Evolutionary conservation across 1,284 basidiomycete species (phyloP), one percentile per base, ranked within the genome.

Genomic region (Mycena citricolor): DNA sequence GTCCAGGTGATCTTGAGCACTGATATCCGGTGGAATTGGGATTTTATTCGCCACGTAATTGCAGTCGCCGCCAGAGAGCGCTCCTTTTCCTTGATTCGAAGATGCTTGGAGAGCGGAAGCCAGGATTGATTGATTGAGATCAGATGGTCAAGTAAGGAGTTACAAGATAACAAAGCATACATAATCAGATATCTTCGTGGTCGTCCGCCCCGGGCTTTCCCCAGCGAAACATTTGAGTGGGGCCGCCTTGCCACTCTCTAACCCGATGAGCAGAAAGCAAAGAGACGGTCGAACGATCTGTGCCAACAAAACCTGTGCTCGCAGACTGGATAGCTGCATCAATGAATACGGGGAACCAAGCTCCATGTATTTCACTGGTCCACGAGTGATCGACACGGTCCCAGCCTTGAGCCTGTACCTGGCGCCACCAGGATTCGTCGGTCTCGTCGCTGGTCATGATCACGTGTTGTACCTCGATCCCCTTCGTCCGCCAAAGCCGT

Each of bases 401-500:
- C 84, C 84, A 86, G 3, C 85, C 85, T 41, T 73, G 62, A 12
- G 66, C 62, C 17, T 60, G 62, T 6, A 87, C 78, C 30, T 71
- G 73, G 19, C 71, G 67, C 82, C 86, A 87, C 83, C 84, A 88
- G 7, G 63, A 67, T 8, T 67, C 58, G 55, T 86, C 74, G 42
- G 63, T 57, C 61, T 88, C 85, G 57, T 89, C 86, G 52, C 81
- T 85, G 8, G 83, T 86, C 67, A 88, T 74, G 51, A 89, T 71
- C 32, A 88, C 80, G 53, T 76, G 68, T 11, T 75, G 63, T 8
- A 79, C 73, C 11, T 63, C 62, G 20, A 82, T 60, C 1, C 76
- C 76, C 53, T 77, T 74, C 34, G 67, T 70, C 44, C 67, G 62
- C 36, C 65, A 58, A 21, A 86, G 63, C 51, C 81, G 77, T 5